Percentiles rank a stretch among this genome's conserved stretches.
These are phyloP conservation scores for Nigrograna mackinnonii DNA, from an alignment of 2,329 filamentous ascomycete species.

Conservation along the genomic window DNA sequence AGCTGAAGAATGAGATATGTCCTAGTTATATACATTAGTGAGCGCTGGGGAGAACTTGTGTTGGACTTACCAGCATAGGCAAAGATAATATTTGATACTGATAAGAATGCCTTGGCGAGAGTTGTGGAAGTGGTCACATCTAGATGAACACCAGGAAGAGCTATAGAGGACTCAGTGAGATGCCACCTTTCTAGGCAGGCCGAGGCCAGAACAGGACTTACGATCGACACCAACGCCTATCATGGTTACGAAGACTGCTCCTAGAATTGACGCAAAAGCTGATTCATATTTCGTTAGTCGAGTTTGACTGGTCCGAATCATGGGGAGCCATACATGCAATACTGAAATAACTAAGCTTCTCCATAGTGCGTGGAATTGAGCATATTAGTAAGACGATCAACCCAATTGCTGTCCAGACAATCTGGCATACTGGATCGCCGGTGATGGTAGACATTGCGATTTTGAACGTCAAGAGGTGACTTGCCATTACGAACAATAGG, in stretches of 20 bases:
- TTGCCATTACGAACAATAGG: slow-evolving; percentile 66
- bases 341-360: slow-evolving; percentile 65
- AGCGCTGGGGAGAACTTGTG: no score
- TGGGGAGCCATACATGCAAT: slow-evolving; percentile 51
- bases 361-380: slow-evolving; percentile 65
- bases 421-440: slow-evolving; percentile 1
- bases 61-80: slow-evolving; percentile 70
- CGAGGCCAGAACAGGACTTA: no score
- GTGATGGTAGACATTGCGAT: slow-evolving; percentile 1
- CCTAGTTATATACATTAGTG: no score
- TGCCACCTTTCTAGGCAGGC: no score
- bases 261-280: slow-evolving; percentile 65
- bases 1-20: slow-evolving; percentile 68
- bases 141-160: not conserved
- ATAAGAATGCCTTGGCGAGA: slow-evolving; percentile 21
- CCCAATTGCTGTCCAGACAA: slow-evolving; percentile 45
- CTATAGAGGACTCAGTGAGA: not conserved
- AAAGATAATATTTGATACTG: slow-evolving; percentile 65
- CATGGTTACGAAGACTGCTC: slow-evolving; percentile 68
- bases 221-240: slow-evolving; percentile 61
- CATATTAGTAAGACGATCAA: slow-evolving; percentile 61
- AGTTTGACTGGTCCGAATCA: not conserved
- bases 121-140: slow-evolving; percentile 15
- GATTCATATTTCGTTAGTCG: slow-evolving; percentile 14
- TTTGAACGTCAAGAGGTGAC: slow-evolving; percentile 61